Conservation (phyloP, 352 stramenopile genomes). For the Peronosclerospora sorghi region DNA sequence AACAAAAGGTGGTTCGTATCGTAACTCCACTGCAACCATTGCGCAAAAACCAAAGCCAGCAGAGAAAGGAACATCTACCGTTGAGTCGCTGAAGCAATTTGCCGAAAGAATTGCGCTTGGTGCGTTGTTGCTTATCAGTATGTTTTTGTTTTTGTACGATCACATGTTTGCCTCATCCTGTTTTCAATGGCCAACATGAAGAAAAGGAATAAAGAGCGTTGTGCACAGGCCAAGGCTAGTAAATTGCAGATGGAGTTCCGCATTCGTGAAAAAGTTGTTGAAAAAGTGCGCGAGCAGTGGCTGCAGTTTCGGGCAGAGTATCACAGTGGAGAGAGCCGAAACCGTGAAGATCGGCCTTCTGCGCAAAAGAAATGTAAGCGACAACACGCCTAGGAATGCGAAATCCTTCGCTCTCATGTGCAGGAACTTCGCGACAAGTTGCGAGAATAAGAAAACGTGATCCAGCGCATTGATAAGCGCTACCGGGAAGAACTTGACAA, state of each 20-base stretch:
- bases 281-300: conserved; percentile 58
- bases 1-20: conserved; percentile 10
- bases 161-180: background rate
- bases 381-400: conserved; percentile 31
- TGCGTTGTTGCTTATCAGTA: conserved; percentile 1
- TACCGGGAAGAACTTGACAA: conserved; percentile 31
- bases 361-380: conserved; percentile 27
- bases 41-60: conserved; percentile 2
- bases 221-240: conserved; percentile 33
- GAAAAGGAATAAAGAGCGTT: conserved; percentile 54
- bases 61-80: conserved; percentile 19
- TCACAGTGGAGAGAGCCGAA: conserved; percentile 25
- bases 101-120: conserved; percentile 19
- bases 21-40: background rate
- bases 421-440: conserved; percentile 55
- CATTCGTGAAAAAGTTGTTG: conserved; percentile 48
- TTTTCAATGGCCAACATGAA: conserved; percentile 26
- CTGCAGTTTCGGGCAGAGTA: conserved; percentile 55
- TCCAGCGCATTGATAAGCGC: conserved; percentile 56
- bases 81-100: conserved; percentile 19
- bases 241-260: conserved; percentile 52
- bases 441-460: conserved; percentile 73
- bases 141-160: background rate
- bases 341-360: conserved; percentile 23
- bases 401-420: conserved; percentile 47